These are phyloP conservation scores for Pharus latifolius DNA, from an alignment of 176 grass and related monocot species.

Conservation along the genomic window DNA sequence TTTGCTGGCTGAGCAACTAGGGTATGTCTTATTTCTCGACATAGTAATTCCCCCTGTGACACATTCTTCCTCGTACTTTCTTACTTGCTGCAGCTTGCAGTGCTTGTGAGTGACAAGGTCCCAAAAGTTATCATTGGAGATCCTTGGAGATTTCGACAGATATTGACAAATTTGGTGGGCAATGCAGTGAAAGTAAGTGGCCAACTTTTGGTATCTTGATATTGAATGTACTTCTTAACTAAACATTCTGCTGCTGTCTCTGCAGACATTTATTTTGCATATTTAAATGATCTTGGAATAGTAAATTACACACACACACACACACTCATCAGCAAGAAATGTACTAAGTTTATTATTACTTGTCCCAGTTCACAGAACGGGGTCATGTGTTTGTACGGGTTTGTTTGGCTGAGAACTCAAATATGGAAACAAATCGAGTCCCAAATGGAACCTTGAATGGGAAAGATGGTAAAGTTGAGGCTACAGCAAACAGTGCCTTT, in stretches of 20 bases:
- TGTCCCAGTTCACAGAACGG: conserved; percentile 72
- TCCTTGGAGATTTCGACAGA: conserved; percentile 86
- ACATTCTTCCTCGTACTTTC: conserved; percentile 12
- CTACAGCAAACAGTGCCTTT: conserved; percentile 27
- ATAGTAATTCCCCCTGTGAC: background rate
- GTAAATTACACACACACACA: background rate
- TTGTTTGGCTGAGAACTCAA: conserved; percentile 50
- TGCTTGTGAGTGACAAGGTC: conserved; percentile 78
- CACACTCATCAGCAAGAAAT: background rate
- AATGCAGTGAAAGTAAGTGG: conserved; percentile 90
- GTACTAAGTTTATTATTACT: conserved; percentile 13
- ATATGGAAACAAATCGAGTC: conserved; percentile 10
- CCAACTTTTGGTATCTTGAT: conserved; percentile 12
- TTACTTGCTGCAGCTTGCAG: conserved; percentile 66
- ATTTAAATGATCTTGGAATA: background rate
- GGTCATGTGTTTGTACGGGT: conserved; percentile 95
- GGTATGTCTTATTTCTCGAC: background rate
- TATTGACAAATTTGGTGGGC: conserved; percentile 92
- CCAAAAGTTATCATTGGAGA: conserved; percentile 78
- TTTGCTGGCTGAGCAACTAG: background rate
- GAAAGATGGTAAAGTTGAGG: conserved; percentile 34
- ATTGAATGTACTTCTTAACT: background rate
- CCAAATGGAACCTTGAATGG: conserved; percentile 29
- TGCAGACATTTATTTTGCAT: background rate
- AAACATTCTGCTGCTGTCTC: background rate